phyloP scores from a whole-genome alignment of 768 basidiomycete species.

The Kwoniella europaea region DNA sequence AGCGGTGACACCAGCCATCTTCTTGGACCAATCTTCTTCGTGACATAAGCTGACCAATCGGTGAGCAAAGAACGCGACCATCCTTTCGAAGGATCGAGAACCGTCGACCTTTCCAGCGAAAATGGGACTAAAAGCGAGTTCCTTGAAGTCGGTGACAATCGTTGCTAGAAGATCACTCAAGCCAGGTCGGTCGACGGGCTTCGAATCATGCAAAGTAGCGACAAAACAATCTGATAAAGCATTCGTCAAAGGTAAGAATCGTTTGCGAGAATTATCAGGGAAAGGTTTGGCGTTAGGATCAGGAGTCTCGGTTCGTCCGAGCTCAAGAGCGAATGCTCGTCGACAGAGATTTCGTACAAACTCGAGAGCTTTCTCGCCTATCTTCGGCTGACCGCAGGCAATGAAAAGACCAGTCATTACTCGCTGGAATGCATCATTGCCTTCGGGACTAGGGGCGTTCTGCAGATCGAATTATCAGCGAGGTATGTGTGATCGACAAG shows the following conservation, averaged over 20 bases:
- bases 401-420: slow-evolving; percentile 47
- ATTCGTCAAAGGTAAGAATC: slow-evolving; percentile 56
- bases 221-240: slow-evolving; percentile 74
- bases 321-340: slow-evolving; percentile 75
- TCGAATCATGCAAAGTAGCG: slow-evolving; percentile 67
- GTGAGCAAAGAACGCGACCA: slow-evolving; percentile 79
- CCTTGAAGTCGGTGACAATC: slow-evolving; percentile 72
- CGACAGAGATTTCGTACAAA: slow-evolving; percentile 73
- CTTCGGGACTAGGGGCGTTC: slow-evolving; percentile 44
- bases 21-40: slow-evolving; percentile 86
- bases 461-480: slow-evolving; percentile 1
- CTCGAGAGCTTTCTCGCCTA: slow-evolving; percentile 66
- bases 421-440: slow-evolving; percentile 38
- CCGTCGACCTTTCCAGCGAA: slow-evolving; percentile 39
- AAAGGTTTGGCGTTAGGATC: slow-evolving; percentile 36
- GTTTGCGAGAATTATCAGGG: slow-evolving; percentile 43
- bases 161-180: slow-evolving; percentile 68
- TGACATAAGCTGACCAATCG: slow-evolving; percentile 85
- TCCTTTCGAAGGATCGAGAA: slow-evolving; percentile 60
- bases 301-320: slow-evolving; percentile 59
- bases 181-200: slow-evolving; percentile 55
- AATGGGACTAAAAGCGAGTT: slow-evolving; percentile 54
- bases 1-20: slow-evolving; percentile 85
- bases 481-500: neutral
- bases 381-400: slow-evolving; percentile 31